phyloP scores from a whole-genome alignment of 768 basidiomycete species.

The Daedalea quercina region DNA sequence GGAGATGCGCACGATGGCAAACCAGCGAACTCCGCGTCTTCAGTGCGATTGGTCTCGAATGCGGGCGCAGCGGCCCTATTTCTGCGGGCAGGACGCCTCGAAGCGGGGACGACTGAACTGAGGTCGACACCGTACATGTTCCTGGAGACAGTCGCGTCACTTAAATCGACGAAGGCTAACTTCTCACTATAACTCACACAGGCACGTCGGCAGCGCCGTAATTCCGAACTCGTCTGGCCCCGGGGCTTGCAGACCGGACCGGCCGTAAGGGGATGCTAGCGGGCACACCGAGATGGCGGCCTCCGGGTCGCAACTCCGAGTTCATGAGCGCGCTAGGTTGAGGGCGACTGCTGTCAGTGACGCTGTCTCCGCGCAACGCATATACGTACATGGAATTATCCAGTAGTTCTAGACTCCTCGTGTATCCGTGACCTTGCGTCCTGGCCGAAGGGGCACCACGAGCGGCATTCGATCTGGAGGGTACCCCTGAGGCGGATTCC shows the following conservation, averaged over 20 bases:
- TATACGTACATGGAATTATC: too few relatives aligned
- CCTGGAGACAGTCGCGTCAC: background rate
- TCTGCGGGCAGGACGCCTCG: background rate
- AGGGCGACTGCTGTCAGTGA: too few relatives aligned
- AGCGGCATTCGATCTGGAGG: too few relatives aligned
- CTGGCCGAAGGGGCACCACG: too few relatives aligned
- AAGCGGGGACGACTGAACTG: background rate
- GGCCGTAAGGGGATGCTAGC: background rate
- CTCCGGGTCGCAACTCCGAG: too few relatives aligned
- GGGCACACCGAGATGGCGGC: too few relatives aligned
- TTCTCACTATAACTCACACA: background rate
- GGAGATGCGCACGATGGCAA: background rate
- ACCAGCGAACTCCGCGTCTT: background rate
- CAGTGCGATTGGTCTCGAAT: background rate
- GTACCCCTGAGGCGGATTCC: too few relatives aligned
- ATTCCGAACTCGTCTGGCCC: background rate
- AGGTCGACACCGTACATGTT: background rate
- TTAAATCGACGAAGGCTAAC: background rate
- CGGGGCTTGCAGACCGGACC: background rate
- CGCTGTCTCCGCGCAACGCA: too few relatives aligned
- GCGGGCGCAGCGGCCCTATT: background rate
- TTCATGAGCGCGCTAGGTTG: too few relatives aligned
- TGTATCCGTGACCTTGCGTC: too few relatives aligned
- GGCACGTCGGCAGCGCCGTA: background rate
- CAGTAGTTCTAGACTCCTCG: too few relatives aligned